Percentiles rank a stretch among this genome's conserved stretches.
These are phyloP conservation scores for Isabelozyma pseudorhagii DNA, from an alignment of 805 yeast genomes.

Conservation along the genomic window DNA sequence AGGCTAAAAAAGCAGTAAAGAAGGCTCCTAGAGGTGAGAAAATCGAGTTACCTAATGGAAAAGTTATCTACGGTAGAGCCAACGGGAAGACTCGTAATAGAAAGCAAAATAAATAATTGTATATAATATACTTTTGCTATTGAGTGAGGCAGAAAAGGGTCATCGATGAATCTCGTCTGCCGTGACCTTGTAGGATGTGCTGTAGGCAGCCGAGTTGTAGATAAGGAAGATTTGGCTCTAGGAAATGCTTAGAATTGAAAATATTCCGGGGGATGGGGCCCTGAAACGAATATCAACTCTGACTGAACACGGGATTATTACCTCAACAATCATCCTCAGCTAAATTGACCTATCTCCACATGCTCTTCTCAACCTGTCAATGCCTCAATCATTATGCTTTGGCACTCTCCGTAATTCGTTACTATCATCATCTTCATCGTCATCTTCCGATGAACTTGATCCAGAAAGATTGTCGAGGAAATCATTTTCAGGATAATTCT, in stretches of 20 bases:
- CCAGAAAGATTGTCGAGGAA: slow-evolving; percentile 40
- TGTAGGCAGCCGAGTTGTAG: no score
- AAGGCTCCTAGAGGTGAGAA: slow-evolving; percentile 40
- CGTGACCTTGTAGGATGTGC: no score
- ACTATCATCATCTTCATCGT: slow-evolving; percentile 17
- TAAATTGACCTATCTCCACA: no score
- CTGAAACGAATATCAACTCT: no score
- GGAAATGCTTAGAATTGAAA: no score
- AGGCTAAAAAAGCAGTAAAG: slow-evolving; percentile 24
- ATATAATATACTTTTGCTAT: background rate
- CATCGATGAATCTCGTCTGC: no score
- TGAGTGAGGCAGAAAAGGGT: no score
- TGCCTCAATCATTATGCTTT: slow-evolving; percentile 24
- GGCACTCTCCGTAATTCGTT: slow-evolving; percentile 43
- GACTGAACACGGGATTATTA: no score
- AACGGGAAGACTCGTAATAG: slow-evolving; percentile 6
- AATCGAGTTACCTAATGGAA: slow-evolving; percentile 58
- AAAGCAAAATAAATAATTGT: slow-evolving; percentile 5
- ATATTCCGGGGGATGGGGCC: no score
- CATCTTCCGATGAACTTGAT: slow-evolving; percentile 36
- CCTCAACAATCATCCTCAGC: background rate
- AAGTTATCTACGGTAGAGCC: slow-evolving; percentile 43
- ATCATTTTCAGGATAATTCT: slow-evolving; percentile 24
- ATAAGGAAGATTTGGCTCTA: background rate
- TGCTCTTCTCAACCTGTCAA: background rate